Percentiles rank a stretch among this genome's conserved stretches.
Evolutionary conservation across 345 rosid species (phyloP).

Genomic region (Eucalyptus pauciflora): DNA sequence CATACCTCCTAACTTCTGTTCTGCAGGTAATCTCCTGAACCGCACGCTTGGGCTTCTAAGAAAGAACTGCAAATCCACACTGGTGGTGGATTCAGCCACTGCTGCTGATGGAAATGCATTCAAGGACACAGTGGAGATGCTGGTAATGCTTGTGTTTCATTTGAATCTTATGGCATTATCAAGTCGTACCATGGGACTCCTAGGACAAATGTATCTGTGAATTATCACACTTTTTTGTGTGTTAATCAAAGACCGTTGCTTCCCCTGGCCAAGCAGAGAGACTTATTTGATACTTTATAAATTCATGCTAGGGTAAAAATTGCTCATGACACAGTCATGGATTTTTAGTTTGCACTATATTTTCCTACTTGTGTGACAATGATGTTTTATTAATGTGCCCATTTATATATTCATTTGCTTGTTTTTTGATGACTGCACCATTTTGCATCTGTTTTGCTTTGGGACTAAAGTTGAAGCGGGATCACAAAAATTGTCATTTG

Average conservation of each 20-base stretch:
- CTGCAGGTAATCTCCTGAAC: conserved; percentile 83
- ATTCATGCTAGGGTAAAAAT: neutral
- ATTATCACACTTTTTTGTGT: neutral
- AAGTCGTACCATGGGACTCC: neutral
- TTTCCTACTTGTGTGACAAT: neutral
- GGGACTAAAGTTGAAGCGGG: neutral
- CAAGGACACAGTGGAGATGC: conserved; percentile 52
- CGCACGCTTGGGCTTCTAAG: conserved; percentile 91
- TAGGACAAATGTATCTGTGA: neutral
- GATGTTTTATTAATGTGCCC: neutral
- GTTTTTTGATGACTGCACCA: neutral
- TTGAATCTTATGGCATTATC: neutral
- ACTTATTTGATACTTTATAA: neutral
- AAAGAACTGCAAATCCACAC: conserved; percentile 75
- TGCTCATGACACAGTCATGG: neutral
- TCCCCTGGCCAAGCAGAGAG: neutral
- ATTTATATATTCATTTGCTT: neutral
- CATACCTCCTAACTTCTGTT: neutral
- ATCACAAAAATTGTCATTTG: neutral
- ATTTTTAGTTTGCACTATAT: neutral
- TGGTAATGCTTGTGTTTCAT: conserved; percentile 27
- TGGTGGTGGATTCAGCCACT: conserved; percentile 55
- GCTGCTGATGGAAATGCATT: conserved; percentile 64
- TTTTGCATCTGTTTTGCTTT: neutral
- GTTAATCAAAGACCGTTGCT: neutral